A percentile compares a stretch with the other conserved stretches of the same genome.
phyloP scores from a whole-genome alignment of 345 rosid genomes.

The Arabis hirsuta region DNA sequence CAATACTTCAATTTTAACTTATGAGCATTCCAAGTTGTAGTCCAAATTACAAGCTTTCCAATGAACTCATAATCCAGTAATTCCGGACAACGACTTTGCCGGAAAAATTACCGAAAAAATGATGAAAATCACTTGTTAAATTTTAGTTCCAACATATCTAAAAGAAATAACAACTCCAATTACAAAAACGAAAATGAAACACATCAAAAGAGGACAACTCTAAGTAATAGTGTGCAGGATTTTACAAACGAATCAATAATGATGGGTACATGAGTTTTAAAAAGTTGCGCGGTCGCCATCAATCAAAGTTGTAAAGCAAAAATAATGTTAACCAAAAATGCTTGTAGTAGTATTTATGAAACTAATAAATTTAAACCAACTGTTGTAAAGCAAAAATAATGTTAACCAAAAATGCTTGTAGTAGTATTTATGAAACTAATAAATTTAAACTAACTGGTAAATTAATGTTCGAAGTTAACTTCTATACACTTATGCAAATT shows the following conservation, averaged over 20 bases:
- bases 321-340: neutral
- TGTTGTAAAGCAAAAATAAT: conserved; percentile 29
- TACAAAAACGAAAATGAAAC: neutral
- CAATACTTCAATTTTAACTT: no score
- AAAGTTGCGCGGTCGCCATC: conserved; percentile 10
- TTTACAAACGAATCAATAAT: conserved; percentile 14
- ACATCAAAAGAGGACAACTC: conserved; percentile 11
- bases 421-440: conserved; percentile 7
- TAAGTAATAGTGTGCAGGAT: neutral
- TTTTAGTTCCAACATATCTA: neutral
- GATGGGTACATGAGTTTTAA: neutral
- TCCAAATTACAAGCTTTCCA: no score
- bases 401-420: neutral
- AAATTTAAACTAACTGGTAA: no score
- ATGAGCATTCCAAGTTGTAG: no score
- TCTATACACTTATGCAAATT: no score
- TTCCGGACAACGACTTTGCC: no score
- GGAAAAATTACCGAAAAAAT: no score
- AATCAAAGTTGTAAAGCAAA: conserved; percentile 26
- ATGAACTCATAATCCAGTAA: no score
- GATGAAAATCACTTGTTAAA: no score
- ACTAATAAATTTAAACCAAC: neutral
- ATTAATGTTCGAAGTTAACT: no score
- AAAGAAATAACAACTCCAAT: conserved; percentile 31
- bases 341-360: conserved; percentile 21